These are phyloP conservation scores for Yamadazyma conglobata DNA, from an alignment of 1,139 yeast genomes.

Conservation along the genomic window DNA sequence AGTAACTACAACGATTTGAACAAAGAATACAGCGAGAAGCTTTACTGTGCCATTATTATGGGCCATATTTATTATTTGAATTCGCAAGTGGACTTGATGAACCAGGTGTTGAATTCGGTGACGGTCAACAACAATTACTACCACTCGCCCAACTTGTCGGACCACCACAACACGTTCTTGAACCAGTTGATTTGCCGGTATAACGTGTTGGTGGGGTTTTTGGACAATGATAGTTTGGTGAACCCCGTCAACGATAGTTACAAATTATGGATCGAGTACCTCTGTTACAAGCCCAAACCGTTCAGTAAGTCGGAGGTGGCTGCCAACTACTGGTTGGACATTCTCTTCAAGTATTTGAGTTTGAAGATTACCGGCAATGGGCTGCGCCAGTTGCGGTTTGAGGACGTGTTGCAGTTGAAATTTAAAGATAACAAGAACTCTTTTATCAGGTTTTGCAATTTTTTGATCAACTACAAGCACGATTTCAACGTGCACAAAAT, in stretches of 20 bases:
- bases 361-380: conserved; percentile 22
- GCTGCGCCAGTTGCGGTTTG: conserved; percentile 18
- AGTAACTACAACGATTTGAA: conserved; percentile 25
- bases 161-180: conserved; percentile 23
- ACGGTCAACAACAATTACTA: conserved; percentile 15
- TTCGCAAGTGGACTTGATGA: conserved; percentile 24
- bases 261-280: conserved; percentile 32
- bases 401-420: conserved; percentile 20
- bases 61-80: conserved; percentile 36
- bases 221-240: conserved; percentile 13
- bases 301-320: conserved; percentile 35
- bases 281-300: conserved; percentile 23
- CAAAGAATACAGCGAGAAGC: conserved; percentile 28
- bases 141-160: conserved; percentile 13
- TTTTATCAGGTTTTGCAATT: conserved; percentile 28
- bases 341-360: conserved; percentile 27
- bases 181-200: conserved; percentile 37
- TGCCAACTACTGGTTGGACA: conserved; percentile 39
- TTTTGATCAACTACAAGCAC: conserved; percentile 22
- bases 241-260: conserved; percentile 12
- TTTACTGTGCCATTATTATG: conserved; percentile 33
- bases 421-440: conserved; percentile 27
- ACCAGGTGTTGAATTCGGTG: conserved; percentile 17
- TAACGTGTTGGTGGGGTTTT: conserved; percentile 32
- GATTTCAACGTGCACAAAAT: conserved; percentile 16